Percentiles rank a stretch among this genome's conserved stretches.
phyloP scores from a whole-genome alignment of 345 rosid genomes.

The Atalantia buxifolia region DNA sequence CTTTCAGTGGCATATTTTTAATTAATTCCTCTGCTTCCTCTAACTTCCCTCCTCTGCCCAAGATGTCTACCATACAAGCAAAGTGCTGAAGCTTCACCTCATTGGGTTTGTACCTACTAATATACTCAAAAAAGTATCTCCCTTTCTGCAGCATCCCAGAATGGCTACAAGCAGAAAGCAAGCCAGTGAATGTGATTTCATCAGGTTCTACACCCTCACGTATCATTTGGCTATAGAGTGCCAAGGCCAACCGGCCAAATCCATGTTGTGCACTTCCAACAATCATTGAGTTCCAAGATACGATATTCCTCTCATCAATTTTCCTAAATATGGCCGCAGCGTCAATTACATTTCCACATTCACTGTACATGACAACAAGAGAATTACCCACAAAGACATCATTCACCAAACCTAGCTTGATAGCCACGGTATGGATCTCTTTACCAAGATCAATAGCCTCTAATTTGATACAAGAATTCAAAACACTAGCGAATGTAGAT shows the following conservation, averaged over 20 bases:
- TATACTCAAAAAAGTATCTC: conserved; percentile 47
- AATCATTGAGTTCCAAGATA: conserved; percentile 70
- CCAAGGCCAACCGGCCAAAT: conserved; percentile 43
- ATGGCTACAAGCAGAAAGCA: conserved; percentile 81
- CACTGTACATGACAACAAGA: conserved; percentile 53
- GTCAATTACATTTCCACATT: conserved; percentile 48
- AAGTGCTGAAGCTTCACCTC: conserved; percentile 52
- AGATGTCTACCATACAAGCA: conserved; percentile 69
- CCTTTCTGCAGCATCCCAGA: conserved; percentile 65
- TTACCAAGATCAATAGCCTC: conserved; percentile 65
- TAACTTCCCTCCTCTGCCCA: conserved; percentile 61
- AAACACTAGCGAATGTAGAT: conserved; percentile 61
- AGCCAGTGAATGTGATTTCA: conserved; percentile 73
- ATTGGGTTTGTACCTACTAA: conserved; percentile 26
- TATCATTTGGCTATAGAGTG: conserved; percentile 53
- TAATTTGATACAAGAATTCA: conserved; percentile 61
- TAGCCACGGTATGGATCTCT: conserved; percentile 49
- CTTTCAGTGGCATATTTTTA: conserved; percentile 41
- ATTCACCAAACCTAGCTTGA: conserved; percentile 52
- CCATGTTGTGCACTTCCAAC: conserved; percentile 77
- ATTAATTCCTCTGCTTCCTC: conserved; percentile 66
- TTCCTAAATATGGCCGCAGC: conserved; percentile 42
- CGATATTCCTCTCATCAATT: conserved; percentile 41
- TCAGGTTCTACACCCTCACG: conserved; percentile 51
- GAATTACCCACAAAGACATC: conserved; percentile 69